Conservation (phyloP, 2,329 filamentous ascomycete genomes). For the Pestalotiopsis sp. region DNA sequence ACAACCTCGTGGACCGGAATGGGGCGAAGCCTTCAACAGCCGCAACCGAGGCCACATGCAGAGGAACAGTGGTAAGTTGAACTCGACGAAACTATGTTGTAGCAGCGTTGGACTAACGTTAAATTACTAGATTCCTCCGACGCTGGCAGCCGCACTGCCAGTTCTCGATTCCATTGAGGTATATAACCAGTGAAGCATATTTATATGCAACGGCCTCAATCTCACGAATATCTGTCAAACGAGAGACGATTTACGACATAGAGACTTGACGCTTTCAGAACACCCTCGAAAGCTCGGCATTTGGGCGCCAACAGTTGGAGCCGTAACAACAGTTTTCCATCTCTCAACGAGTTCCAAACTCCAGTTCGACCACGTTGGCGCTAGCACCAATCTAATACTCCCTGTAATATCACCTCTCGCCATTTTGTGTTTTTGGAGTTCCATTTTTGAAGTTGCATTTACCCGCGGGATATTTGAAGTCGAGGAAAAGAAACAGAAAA, state of each 20-base stretch:
- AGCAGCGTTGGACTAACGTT: conserved; percentile 16
- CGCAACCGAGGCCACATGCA: conserved; percentile 63
- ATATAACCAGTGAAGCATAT: conserved; percentile 18
- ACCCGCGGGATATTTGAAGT: background rate
- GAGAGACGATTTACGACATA: conserved; percentile 41
- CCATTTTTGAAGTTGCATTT: conserved; percentile 9
- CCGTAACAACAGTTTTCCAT: conserved; percentile 15
- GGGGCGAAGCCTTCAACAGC: conserved; percentile 58
- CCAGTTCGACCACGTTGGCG: background rate
- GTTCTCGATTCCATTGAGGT: conserved; percentile 32
- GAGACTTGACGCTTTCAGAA: conserved; percentile 28
- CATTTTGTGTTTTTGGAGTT: conserved; percentile 14
- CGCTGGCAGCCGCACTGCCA: conserved; percentile 33
- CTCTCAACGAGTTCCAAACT: conserved; percentile 18
- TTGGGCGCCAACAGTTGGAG: conserved; percentile 19
- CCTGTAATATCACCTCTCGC: conserved; percentile 34
- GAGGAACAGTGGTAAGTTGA: conserved; percentile 60
- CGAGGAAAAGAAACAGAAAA: conserved; percentile 6
- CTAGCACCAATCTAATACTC: conserved; percentile 22
- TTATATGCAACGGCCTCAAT: conserved; percentile 18
- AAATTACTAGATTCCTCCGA: conserved; percentile 33
- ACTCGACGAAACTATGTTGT: background rate
- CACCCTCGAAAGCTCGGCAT: conserved; percentile 12
- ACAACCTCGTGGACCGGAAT: conserved; percentile 67
- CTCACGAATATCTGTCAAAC: conserved; percentile 27